Base-by-base conservation (phyloP, 208 protist genomes). In the Leishmania aethiopica region DNA sequence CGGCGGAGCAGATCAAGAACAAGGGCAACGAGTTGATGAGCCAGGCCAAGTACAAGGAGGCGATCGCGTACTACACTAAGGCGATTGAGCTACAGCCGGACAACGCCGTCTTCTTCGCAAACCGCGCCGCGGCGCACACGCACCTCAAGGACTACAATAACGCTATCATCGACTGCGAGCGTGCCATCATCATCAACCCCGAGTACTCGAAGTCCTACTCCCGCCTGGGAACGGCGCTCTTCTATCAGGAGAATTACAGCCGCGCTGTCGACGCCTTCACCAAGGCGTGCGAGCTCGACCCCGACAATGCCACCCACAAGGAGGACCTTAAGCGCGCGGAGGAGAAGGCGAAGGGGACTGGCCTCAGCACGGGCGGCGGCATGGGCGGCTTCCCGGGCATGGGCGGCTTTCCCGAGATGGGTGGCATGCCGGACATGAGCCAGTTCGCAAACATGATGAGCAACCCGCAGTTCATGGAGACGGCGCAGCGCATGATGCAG, bases 11-110 rank as follows among this genome's bases (percentile, higher is more conserved):
- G 85, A 94, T 98, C 71, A 98, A 98, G 86, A 94, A 90, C 82
- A 98, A 98, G 80, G 96, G 96, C 73, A 98, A 98, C 81, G 94
- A 97, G 69, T 74, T 98, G 45, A 97, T 98, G 93, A 82, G 87
- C 62, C 86, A 96, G 88, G 88, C 90, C 62, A 97, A 98, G 89
- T 98, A 98, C 90, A 96, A 98, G 89, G 93, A 98, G 81, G 96
- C 96, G 51, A 95, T 98, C 78, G 94, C 91, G 19, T 97, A 90
- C 87, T 98, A 98, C 90, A 97, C 91, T 80, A 98, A 98, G 89
- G 94, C 96, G 11, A 98, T 98, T 80, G 96, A 98, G 84, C 80
- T 98, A 69, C 91, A 96, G 73, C 86, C 95, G 49, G 81, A 94
- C 64, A 98, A 98, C 84, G 88, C 92, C 53, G 82, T 98, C 75